phyloP scores from a whole-genome alignment of 2,329 filamentous ascomycete genomes.

The Phialophora tarda region DNA sequence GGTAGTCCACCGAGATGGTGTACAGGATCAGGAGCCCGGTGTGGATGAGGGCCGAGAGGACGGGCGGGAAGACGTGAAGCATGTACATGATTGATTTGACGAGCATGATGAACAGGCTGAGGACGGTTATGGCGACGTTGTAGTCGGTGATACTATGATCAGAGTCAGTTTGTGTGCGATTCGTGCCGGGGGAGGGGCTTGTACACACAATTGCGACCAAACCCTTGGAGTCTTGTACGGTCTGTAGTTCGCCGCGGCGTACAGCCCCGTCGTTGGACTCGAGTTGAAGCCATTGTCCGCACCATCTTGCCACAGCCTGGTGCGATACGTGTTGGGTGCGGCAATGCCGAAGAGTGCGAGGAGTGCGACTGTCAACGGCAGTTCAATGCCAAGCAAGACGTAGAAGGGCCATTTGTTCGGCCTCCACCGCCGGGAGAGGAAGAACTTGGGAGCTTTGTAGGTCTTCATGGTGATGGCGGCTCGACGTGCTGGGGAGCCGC shows the following conservation, averaged over 20 bases:
- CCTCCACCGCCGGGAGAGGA: constrained; percentile 62
- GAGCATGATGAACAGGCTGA: constrained; percentile 66
- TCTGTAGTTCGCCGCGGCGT: constrained; percentile 64
- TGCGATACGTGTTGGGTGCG: constrained; percentile 65
- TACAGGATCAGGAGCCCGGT: constrained; percentile 58
- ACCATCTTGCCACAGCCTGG: constrained; percentile 67
- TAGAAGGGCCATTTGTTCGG: constrained; percentile 55
- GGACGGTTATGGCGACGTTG: constrained; percentile 65
- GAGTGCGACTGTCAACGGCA: constrained; percentile 62
- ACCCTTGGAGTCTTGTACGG: constrained; percentile 60
- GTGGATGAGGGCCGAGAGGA: constrained; percentile 61
- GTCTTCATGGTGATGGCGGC: constrained; percentile 8
- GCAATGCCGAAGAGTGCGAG: constrained; percentile 67
- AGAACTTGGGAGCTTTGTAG: constrained; percentile 41
- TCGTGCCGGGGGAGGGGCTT: neutral
- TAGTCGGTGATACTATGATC: constrained; percentile 61
- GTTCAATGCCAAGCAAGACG: constrained; percentile 60
- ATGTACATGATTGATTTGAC: constrained; percentile 63
- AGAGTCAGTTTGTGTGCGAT: neutral
- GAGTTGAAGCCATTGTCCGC: constrained; percentile 68
- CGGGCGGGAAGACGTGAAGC: constrained; percentile 62
- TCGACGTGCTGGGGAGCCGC: constrained; percentile 8
- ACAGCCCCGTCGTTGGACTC: constrained; percentile 61
- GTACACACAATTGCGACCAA: constrained; percentile 65
- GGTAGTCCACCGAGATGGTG: constrained; percentile 60